phyloP scores from a whole-genome alignment of 1,139 yeast genomes.

The Debaryomyces subglobosus region DNA sequence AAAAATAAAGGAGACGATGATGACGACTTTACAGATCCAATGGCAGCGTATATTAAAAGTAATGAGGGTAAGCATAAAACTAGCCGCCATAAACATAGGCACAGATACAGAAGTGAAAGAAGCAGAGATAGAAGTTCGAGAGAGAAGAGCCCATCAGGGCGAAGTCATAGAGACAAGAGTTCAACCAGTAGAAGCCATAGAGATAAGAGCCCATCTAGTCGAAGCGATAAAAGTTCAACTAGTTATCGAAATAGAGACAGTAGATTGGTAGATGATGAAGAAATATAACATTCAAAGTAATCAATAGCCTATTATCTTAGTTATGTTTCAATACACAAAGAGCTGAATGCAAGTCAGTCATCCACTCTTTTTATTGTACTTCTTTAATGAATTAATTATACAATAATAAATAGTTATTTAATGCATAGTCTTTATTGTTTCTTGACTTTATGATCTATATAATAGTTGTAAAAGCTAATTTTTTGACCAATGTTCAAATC shows the following conservation, averaged over 20 bases:
- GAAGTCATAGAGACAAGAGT: not conserved
- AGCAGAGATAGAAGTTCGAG: not conserved
- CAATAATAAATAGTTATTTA: not conserved
- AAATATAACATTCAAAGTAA: not conserved
- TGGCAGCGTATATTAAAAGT: constrained; percentile 18
- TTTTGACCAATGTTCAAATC: constrained; percentile 33
- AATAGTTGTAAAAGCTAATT: constrained; percentile 38
- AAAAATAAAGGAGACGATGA: not conserved
- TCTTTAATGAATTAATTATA: not conserved
- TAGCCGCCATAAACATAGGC: constrained; percentile 12
- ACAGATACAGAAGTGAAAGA: constrained; percentile 5
- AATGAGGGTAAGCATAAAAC: constrained; percentile 10
- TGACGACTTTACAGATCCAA: constrained; percentile 22
- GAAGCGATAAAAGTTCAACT: constrained; percentile 3
- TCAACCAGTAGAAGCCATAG: constrained; percentile 7
- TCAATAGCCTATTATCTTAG: not conserved
- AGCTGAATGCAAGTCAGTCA: not conserved
- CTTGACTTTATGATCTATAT: constrained; percentile 23
- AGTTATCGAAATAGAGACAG: constrained; percentile 9
- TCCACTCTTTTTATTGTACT: not conserved
- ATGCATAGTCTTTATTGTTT: constrained; percentile 7
- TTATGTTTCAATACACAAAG: not conserved
- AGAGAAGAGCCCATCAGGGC: constrained; percentile 1
- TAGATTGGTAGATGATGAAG: not conserved
- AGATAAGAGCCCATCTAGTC: constrained; percentile 1